Percentiles rank a stretch among this genome's conserved stretches.
phyloP scores from a whole-genome alignment of 1,139 yeast genomes.

The Arxiozyma telluris region DNA sequence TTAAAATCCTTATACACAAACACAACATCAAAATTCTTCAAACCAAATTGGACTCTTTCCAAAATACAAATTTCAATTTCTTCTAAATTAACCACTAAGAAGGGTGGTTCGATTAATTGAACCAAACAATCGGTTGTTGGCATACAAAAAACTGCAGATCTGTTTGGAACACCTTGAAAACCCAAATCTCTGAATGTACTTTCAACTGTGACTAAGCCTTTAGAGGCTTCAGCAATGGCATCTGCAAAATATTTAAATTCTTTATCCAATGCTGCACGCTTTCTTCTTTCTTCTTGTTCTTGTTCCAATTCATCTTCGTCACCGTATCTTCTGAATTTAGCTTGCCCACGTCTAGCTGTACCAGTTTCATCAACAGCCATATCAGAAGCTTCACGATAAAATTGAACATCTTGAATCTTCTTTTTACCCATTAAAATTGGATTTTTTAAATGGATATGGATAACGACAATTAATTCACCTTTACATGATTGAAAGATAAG shows the following conservation, averaged over 20 bases:
- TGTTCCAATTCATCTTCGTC: constrained; percentile 98
- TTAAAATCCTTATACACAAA: constrained; percentile 88
- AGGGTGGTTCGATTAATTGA: constrained; percentile 91
- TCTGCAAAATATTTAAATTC: constrained; percentile 89
- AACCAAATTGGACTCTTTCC: constrained; percentile 95
- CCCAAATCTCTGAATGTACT: constrained; percentile 94
- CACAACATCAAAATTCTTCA: constrained; percentile 91
- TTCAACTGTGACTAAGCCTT: constrained; percentile 77
- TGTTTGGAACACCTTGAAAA: constrained; percentile 93
- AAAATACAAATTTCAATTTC: constrained; percentile 92
- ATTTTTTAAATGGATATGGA: constrained; percentile 84
- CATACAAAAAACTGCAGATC: constrained; percentile 90
- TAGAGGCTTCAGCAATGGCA: constrained; percentile 77
- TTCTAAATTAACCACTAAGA: constrained; percentile 78
- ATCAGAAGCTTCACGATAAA: constrained; percentile 94
- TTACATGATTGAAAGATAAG: constrained; percentile 93
- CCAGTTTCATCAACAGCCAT: constrained; percentile 97
- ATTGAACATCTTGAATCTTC: constrained; percentile 91
- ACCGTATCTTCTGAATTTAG: constrained; percentile 78
- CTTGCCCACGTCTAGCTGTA: constrained; percentile 53
- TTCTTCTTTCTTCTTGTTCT: constrained; percentile 94
- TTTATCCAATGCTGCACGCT: constrained; percentile 82
- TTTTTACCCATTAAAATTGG: constrained; percentile 95
- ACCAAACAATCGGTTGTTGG: constrained; percentile 96
- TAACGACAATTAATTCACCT: constrained; percentile 84